Evolutionary conservation across 192 early-diverging fungal species (phyloP).

Genomic region (Coemansia nantahalensis): DNA sequence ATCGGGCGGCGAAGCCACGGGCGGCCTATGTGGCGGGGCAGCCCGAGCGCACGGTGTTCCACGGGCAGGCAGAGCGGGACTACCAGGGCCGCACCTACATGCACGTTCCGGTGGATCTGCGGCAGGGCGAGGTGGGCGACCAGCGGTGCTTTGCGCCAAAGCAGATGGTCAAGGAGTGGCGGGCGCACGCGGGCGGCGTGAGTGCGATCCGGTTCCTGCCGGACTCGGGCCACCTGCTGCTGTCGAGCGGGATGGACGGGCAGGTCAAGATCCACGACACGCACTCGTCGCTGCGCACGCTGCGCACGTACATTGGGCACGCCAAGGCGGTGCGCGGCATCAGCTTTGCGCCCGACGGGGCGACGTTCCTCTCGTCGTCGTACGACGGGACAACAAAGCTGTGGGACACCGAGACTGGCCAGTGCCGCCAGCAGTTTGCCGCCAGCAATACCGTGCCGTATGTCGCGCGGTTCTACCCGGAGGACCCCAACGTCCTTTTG

Average conservation of each 20-base stretch:
- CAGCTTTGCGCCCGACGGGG: constrained; percentile 84
- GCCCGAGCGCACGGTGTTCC: constrained; percentile 80
- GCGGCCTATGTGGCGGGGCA: constrained; percentile 38
- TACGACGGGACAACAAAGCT: constrained; percentile 93
- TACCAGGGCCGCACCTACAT: constrained; percentile 96
- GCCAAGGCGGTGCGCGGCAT: constrained; percentile 91
- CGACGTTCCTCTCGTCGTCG: constrained; percentile 77
- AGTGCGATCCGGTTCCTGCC: constrained; percentile 91
- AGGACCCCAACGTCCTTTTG: constrained; percentile 85
- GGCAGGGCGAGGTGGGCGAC: constrained; percentile 66
- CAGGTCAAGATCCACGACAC: constrained; percentile 98
- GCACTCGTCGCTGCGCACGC: constrained; percentile 79
- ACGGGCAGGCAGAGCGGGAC: constrained; percentile 83
- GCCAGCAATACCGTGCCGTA: constrained; percentile 76
- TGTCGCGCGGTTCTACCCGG: constrained; percentile 90
- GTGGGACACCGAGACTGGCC: constrained; percentile 98
- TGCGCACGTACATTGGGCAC: constrained; percentile 90
- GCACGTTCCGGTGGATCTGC: constrained; percentile 89
- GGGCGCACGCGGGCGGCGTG: constrained; percentile 89
- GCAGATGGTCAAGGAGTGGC: constrained; percentile 83
- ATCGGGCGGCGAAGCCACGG: constrained; percentile 15
- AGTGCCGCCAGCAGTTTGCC: constrained; percentile 74
- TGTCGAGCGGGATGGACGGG: constrained; percentile 91
- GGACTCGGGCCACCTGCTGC: constrained; percentile 80
- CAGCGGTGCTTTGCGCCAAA: constrained; percentile 88